Conservation (phyloP, 106 monocot species). For the Hemerocallis citrina region DNA sequence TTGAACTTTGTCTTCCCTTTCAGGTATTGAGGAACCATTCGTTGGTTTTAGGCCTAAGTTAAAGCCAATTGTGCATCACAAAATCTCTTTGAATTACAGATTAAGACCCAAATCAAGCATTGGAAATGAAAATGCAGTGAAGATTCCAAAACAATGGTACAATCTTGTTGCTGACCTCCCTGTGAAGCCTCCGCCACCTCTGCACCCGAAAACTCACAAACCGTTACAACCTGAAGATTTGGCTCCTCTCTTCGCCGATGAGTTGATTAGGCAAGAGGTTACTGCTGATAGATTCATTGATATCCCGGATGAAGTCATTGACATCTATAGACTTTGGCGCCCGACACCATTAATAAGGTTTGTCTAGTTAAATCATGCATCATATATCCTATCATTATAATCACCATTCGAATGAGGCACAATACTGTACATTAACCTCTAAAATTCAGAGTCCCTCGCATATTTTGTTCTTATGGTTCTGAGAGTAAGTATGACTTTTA, state of each 20-base stretch:
- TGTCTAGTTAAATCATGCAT: not conserved
- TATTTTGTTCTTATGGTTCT: not conserved
- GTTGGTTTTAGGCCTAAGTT: slow-evolving; percentile 5
- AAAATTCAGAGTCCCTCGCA: too few relatives aligned
- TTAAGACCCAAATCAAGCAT: slow-evolving; percentile 11
- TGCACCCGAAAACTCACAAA: slow-evolving; percentile 70
- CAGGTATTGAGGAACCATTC: slow-evolving; percentile 2
- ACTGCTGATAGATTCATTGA: slow-evolving; percentile 49
- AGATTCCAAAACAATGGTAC: slow-evolving; percentile 68
- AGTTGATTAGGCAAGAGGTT: slow-evolving; percentile 67
- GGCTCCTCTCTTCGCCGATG: slow-evolving; percentile 53
- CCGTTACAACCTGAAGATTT: slow-evolving; percentile 55
- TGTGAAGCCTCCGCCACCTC: slow-evolving; percentile 57
- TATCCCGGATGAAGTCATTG: slow-evolving; percentile 72
- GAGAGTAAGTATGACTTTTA: not conserved
- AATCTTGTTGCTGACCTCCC: slow-evolving; percentile 62
- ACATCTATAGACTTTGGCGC: slow-evolving; percentile 76
- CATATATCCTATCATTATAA: too few relatives aligned
- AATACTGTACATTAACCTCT: too few relatives aligned
- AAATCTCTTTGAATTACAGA: not conserved
- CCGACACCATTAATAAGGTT: slow-evolving; percentile 82
- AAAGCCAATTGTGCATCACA: slow-evolving; percentile 1
- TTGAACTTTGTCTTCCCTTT: not conserved
- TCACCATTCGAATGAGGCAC: too few relatives aligned
- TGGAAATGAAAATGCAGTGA: slow-evolving; percentile 8